Percentiles rank a stretch among this genome's conserved stretches.
Evolutionary conservation across 805 yeast species (phyloP).

Genomic region (Pichia phayaonensis): DNA sequence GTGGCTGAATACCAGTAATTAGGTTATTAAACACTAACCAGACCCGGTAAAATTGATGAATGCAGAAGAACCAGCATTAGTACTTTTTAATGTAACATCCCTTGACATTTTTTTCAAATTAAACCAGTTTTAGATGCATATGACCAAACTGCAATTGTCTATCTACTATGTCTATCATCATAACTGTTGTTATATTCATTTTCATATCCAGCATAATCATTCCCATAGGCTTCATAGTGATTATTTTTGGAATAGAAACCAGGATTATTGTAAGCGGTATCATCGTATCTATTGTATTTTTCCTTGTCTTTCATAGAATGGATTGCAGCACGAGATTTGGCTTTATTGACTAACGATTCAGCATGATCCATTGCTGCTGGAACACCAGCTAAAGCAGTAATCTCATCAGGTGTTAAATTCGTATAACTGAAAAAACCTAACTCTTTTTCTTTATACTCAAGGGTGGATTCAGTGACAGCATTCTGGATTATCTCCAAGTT

Average conservation of each 20-base stretch:
- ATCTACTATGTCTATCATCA: background rate
- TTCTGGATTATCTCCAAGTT: background rate
- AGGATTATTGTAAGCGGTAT: background rate
- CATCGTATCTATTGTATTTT: background rate
- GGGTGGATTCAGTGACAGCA: background rate
- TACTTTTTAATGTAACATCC: conserved; percentile 33
- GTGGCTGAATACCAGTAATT: conserved; percentile 38
- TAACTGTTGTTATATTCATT: background rate
- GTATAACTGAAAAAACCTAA: background rate
- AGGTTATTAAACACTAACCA: conserved; percentile 47
- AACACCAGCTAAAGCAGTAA: background rate
- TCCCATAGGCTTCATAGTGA: background rate
- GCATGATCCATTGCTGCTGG: background rate
- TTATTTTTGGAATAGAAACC: background rate
- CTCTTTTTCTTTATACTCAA: background rate
- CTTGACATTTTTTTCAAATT: conserved; percentile 47
- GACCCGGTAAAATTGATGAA: conserved; percentile 50
- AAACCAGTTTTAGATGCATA: too few species aligned
- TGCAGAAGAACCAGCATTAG: conserved; percentile 31
- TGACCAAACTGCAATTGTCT: background rate
- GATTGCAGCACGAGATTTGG: background rate
- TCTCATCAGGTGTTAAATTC: background rate
- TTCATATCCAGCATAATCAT: background rate
- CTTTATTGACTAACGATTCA: background rate
- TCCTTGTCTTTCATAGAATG: too few species aligned